A percentile compares a stretch with the other conserved stretches of the same genome.
Conservation (phyloP, 2,329 filamentous ascomycete species). For the Aspergillus neoniger region DNA sequence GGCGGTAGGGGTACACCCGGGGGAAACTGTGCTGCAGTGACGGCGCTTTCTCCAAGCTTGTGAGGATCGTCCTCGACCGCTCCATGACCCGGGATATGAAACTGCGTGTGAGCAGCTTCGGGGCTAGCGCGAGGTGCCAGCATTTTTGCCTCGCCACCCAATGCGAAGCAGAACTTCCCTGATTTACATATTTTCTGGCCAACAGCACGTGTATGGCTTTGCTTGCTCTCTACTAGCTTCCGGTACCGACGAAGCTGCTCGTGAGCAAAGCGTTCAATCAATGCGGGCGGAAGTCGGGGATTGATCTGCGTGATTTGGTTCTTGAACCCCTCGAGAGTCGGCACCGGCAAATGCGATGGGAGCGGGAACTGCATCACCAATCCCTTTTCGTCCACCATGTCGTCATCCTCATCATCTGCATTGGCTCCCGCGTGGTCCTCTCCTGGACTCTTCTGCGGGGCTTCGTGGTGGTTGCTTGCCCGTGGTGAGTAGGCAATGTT, state of each 20-base stretch:
- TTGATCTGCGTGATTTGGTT: conserved; percentile 73
- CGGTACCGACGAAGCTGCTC: conserved; percentile 82
- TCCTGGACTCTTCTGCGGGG: conserved; percentile 15
- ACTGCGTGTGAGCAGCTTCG: conserved; percentile 58
- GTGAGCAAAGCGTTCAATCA: conserved; percentile 79
- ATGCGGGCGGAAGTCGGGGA: conserved; percentile 65
- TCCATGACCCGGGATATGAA: conserved; percentile 58
- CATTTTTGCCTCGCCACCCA: conserved; percentile 66
- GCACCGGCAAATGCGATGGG: conserved; percentile 67
- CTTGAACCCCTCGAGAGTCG: conserved; percentile 75
- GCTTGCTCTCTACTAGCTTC: conserved; percentile 67
- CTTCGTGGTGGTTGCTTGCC: conserved; percentile 22
- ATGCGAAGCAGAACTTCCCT: conserved; percentile 63
- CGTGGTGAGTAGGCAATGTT: conserved; percentile 52
- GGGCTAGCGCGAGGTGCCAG: conserved; percentile 57
- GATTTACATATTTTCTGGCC: conserved; percentile 61
- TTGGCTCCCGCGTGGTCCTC: conserved; percentile 27
- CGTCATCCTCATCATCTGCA: conserved; percentile 60
- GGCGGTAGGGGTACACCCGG: conserved; percentile 79
- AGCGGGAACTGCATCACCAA: conserved; percentile 64
- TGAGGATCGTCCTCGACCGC: conserved; percentile 66
- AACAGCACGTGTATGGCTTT: conserved; percentile 68
- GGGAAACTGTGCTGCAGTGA: conserved; percentile 75
- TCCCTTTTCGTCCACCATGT: conserved; percentile 59
- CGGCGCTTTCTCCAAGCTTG: conserved; percentile 66